phyloP scores from a whole-genome alignment of 257 asterid genomes.

The Fraxinus excelsior region DNA sequence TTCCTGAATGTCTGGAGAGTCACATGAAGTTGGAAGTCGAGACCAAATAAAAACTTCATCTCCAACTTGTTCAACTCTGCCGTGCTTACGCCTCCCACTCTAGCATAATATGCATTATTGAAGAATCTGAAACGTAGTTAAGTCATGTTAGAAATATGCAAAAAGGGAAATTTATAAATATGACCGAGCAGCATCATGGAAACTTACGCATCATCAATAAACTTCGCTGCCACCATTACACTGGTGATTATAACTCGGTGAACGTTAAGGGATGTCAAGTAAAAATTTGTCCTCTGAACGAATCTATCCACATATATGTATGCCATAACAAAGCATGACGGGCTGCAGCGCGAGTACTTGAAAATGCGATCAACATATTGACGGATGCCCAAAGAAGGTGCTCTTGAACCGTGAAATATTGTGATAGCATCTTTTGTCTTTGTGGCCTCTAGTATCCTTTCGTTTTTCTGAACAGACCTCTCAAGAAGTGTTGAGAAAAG shows the following conservation, averaged over 20 bases:
- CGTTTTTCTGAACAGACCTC: slow-evolving; percentile 61
- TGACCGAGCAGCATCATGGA: not conserved
- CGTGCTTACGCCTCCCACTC: slow-evolving; percentile 88
- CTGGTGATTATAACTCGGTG: slow-evolving; percentile 89
- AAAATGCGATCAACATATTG: slow-evolving; percentile 81
- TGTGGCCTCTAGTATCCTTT: slow-evolving; percentile 48
- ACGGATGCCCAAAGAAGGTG: slow-evolving; percentile 70
- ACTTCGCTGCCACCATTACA: slow-evolving; percentile 92
- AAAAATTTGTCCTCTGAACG: slow-evolving; percentile 46
- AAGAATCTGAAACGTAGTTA: slow-evolving; percentile 57
- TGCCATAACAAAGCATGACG: slow-evolving; percentile 85
- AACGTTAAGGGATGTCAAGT: slow-evolving; percentile 67
- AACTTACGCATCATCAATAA: slow-evolving; percentile 92
- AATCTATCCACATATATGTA: slow-evolving; percentile 71
- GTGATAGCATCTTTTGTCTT: slow-evolving; percentile 57
- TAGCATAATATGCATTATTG: slow-evolving; percentile 84
- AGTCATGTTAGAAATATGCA: slow-evolving; percentile 1
- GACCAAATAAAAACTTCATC: slow-evolving; percentile 66
- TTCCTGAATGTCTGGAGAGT: slow-evolving; percentile 57
- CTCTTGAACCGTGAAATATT: slow-evolving; percentile 76
- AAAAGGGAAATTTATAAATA: not conserved
- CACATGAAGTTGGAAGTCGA: slow-evolving; percentile 73
- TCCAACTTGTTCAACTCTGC: slow-evolving; percentile 83
- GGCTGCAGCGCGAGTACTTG: slow-evolving; percentile 89
- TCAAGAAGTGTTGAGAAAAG: slow-evolving; percentile 68